Conservation (phyloP, 495 filamentous ascomycete species). For the Aspergillus sclerotiicarbonarius region DNA sequence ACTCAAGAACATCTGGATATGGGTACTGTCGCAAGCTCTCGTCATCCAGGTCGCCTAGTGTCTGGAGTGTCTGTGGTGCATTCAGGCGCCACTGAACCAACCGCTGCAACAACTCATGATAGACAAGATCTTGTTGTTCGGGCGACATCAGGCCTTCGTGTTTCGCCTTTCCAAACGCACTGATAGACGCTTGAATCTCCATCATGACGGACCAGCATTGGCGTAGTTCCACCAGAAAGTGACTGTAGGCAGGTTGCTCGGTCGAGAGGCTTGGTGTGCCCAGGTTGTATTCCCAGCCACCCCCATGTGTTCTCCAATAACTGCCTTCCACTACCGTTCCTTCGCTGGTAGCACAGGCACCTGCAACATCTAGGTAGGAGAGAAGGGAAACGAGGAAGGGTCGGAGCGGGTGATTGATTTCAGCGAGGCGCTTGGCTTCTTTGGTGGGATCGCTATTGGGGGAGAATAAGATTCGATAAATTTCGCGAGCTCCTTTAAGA, state of each 20-base stretch:
- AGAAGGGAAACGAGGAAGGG: slow-evolving; percentile 41
- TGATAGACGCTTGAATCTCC: slow-evolving; percentile 41
- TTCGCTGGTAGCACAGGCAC: slow-evolving; percentile 39
- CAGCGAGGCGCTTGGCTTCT: slow-evolving; percentile 33
- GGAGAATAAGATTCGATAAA: slow-evolving; percentile 39
- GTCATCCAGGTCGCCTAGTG: slow-evolving; percentile 33
- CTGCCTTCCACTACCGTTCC: slow-evolving; percentile 40
- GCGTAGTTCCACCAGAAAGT: slow-evolving; percentile 32
- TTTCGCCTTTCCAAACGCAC: slow-evolving; percentile 38
- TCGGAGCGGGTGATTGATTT: slow-evolving; percentile 39
- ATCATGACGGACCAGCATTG: slow-evolving; percentile 40
- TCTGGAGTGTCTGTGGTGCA: slow-evolving; percentile 31
- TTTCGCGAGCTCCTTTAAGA: slow-evolving; percentile 42
- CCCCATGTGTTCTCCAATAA: slow-evolving; percentile 40
- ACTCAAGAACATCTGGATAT: slow-evolving; percentile 35
- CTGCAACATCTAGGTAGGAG: slow-evolving; percentile 42
- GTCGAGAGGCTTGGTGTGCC: slow-evolving; percentile 34
- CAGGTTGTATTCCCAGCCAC: slow-evolving; percentile 44
- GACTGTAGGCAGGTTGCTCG: slow-evolving; percentile 23
- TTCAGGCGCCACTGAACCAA: slow-evolving; percentile 35
- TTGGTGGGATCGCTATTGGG: slow-evolving; percentile 26
- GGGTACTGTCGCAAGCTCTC: slow-evolving; percentile 29
- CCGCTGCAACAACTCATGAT: slow-evolving; percentile 31
- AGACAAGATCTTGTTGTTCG: slow-evolving; percentile 35
- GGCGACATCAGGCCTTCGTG: slow-evolving; percentile 28